Percentiles rank a stretch among this genome's conserved stretches.
These are phyloP conservation scores for Tolypocladium ophioglossoides DNA, from an alignment of 2,329 filamentous ascomycete genomes.

Conservation along the genomic window DNA sequence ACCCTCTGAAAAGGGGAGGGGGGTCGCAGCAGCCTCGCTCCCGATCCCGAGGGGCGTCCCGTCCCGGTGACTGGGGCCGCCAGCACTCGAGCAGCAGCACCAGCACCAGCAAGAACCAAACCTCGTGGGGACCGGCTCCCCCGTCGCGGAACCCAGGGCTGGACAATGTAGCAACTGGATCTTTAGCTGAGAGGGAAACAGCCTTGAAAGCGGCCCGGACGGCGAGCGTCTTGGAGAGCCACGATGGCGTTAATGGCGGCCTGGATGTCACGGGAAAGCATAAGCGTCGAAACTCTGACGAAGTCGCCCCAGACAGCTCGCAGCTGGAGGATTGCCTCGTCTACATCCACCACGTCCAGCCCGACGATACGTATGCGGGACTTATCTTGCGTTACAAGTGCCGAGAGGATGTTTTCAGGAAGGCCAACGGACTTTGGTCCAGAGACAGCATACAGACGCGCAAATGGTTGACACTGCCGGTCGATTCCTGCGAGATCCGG, in stretches of 20 bases:
- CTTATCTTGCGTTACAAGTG: conserved; percentile 87
- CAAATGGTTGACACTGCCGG: conserved; percentile 71
- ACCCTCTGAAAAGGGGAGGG: conserved; percentile 3
- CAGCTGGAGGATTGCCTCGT: conserved; percentile 68
- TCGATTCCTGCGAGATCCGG: conserved; percentile 80
- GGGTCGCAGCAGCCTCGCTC: not conserved
- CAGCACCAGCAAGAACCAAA: conserved; percentile 8
- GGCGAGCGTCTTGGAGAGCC: conserved; percentile 49
- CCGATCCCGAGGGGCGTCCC: conserved; percentile 7
- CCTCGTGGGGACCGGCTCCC: conserved; percentile 41
- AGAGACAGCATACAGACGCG: conserved; percentile 82
- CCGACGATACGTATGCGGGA: conserved; percentile 79
- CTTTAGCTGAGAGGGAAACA: conserved; percentile 40
- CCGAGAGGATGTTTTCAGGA: conserved; percentile 69
- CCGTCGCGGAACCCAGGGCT: conserved; percentile 26
- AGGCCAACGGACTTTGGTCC: conserved; percentile 89
- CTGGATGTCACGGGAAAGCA: conserved; percentile 43
- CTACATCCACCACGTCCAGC: conserved; percentile 79
- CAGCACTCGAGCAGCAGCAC: conserved; percentile 7
- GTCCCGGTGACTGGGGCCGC: conserved; percentile 10
- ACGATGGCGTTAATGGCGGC: conserved; percentile 48
- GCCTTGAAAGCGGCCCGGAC: conserved; percentile 45
- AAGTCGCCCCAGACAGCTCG: conserved; percentile 38
- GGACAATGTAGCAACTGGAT: conserved; percentile 43
- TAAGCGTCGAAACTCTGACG: conserved; percentile 62